Evolutionary conservation across 2,329 filamentous ascomycete species (phyloP).

Genomic region (Botrytis paeoniae): DNA sequence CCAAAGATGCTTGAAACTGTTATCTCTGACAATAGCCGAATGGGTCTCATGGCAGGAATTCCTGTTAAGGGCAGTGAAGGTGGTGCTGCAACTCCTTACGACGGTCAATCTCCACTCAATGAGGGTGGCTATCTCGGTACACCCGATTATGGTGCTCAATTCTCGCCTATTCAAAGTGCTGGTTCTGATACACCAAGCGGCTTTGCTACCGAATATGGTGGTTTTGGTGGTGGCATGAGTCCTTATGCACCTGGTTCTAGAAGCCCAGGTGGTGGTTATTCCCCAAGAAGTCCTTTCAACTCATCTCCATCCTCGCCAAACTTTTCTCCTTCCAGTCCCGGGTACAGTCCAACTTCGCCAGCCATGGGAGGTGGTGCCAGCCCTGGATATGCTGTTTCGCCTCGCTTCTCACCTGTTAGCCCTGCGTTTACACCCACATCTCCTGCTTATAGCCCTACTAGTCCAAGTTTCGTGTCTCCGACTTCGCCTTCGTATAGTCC

Average conservation of each 20-base stretch:
- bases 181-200: slow-evolving; percentile 69
- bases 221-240: slow-evolving; percentile 48
- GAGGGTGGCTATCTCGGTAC: slow-evolving; percentile 66
- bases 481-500: slow-evolving; percentile 68
- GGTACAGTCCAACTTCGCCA: slow-evolving; percentile 51
- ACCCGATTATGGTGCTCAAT: slow-evolving; percentile 58
- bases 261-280: slow-evolving; percentile 68
- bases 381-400: slow-evolving; percentile 48
- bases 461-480: slow-evolving; percentile 42
- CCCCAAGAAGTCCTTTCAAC: slow-evolving; percentile 60
- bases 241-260: slow-evolving; percentile 53
- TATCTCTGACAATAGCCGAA: slow-evolving; percentile 86
- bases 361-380: slow-evolving; percentile 52
- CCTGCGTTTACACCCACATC: slow-evolving; percentile 40
- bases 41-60: slow-evolving; percentile 76
- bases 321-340: slow-evolving; percentile 36
- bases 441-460: slow-evolving; percentile 38
- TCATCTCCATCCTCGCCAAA: slow-evolving; percentile 51
- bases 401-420: slow-evolving; percentile 58
- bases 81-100: slow-evolving; percentile 92
- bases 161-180: slow-evolving; percentile 74
- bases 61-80: slow-evolving; percentile 72
- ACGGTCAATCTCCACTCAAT: slow-evolving; percentile 75
- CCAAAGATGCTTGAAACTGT: slow-evolving; percentile 94
- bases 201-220: slow-evolving; percentile 59